A percentile compares a stretch with the other conserved stretches of the same genome.
Evolutionary conservation across 306 rosid species (phyloP).

Genomic region (Citrullus colocynthis): DNA sequence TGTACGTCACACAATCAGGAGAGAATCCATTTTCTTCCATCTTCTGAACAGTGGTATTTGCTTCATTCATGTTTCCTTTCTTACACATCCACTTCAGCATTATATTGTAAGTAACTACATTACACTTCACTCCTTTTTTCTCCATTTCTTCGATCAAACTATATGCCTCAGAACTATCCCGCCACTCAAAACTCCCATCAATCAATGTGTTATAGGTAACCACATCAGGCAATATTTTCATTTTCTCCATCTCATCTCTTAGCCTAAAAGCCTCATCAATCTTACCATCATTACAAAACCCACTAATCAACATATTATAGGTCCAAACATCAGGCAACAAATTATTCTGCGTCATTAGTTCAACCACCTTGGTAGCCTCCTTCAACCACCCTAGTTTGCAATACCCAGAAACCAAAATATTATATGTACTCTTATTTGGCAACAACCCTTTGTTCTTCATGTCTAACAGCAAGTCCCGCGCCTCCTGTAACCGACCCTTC

Average conservation of each 20-base stretch:
- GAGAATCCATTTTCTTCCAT: constrained; percentile 64
- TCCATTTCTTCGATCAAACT: constrained; percentile 50
- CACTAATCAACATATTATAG: constrained; percentile 55
- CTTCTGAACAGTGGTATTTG: constrained; percentile 21
- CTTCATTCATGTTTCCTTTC: constrained; percentile 66
- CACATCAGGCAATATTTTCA: constrained; percentile 49
- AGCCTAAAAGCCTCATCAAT: constrained; percentile 57
- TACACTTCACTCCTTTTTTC: constrained; percentile 38
- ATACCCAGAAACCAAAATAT: constrained; percentile 71
- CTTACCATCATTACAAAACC: constrained; percentile 58
- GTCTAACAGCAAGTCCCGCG: constrained; percentile 42
- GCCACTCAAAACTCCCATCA: constrained; percentile 45
- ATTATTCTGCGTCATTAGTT: constrained; percentile 41
- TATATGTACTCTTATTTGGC: constrained; percentile 48
- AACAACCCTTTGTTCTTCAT: constrained; percentile 46
- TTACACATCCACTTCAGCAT: constrained; percentile 69
- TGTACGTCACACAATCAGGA: constrained; percentile 57
- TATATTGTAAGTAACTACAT: constrained; percentile 62
- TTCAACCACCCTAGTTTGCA: constrained; percentile 61
- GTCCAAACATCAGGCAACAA: constrained; percentile 70
- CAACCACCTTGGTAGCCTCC: constrained; percentile 56
- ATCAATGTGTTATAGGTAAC: constrained; percentile 83
- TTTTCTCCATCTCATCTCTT: constrained; percentile 54
- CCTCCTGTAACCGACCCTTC: constrained; percentile 41
- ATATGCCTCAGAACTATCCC: constrained; percentile 28